Percentiles rank a stretch among this genome's conserved stretches.
Evolutionary conservation across 2,329 filamentous ascomycete genomes (phyloP).

Genomic region (Paraphaeosphaeria minitans): DNA sequence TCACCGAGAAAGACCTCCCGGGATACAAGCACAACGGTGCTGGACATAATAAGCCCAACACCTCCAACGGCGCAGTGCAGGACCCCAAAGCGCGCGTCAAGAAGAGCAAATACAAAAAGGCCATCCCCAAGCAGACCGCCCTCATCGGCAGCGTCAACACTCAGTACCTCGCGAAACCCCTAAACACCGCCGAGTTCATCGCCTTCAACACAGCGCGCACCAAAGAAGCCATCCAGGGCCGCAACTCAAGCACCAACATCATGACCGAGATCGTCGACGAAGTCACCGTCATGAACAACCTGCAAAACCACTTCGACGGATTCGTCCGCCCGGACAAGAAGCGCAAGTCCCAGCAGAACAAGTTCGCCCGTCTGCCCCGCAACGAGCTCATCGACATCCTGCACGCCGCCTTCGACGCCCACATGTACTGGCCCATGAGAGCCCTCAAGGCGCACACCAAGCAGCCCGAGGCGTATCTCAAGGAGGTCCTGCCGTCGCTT

Average conservation of each 20-base stretch:
- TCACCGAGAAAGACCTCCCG: conserved; percentile 90
- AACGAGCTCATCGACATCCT: conserved; percentile 86
- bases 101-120: conserved; percentile 44
- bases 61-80: conserved; percentile 30
- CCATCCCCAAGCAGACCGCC: conserved; percentile 54
- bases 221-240: conserved; percentile 53
- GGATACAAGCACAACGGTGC: conserved; percentile 62
- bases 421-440: conserved; percentile 94
- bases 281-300: conserved; percentile 26
- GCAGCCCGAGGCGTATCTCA: conserved; percentile 93
- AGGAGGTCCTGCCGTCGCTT: conserved; percentile 80
- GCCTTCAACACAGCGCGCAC: conserved; percentile 49
- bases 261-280: conserved; percentile 34
- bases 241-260: conserved; percentile 38
- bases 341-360: conserved; percentile 58
- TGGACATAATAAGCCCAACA: conserved; percentile 31
- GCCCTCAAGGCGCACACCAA: conserved; percentile 75
- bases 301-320: conserved; percentile 39
- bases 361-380: conserved; percentile 87
- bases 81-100: conserved; percentile 40
- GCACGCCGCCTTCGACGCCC: conserved; percentile 81
- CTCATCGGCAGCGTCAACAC: conserved; percentile 65
- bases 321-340: conserved; percentile 36
- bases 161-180: conserved; percentile 58
- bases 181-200: conserved; percentile 51